Evolutionary conservation across 805 yeast genomes (phyloP), one percentile per base, ranked within the genome.

Genomic region (Spathaspora boniae): DNA sequence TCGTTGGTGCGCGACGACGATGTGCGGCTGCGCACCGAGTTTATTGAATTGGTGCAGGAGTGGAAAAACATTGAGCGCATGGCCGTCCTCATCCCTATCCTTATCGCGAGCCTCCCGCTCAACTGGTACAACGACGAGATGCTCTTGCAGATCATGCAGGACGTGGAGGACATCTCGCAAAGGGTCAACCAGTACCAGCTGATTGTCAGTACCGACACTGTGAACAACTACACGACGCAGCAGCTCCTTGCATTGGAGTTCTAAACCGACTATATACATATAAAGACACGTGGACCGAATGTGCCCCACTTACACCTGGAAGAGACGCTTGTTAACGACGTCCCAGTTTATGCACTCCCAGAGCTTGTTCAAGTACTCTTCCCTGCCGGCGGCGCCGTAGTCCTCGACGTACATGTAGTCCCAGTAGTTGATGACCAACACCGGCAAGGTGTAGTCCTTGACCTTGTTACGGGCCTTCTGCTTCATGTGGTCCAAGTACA

Each of bases 291-390:
- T 26, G 16, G 16, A 26, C 16, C 17, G 15, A 26, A 9, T 15
- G 28, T n/a, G 5, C 3, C n/a, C 22, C 27, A 26, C 33, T 40
- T 49, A 62, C 23, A 60, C 48, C 48, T 59, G 68, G 58, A 66
- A 66, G 39, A 71, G 51, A 53, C 81, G 68, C 45, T 59, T 58
- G 50, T 76, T 78, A 20, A 83, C 72, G 26, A 81, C 80, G 33
- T 77, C 72, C 98, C 98, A 93, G 62, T 91, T 81, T 41, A 89
- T 73, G 45, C 86, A 71, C 34, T 79, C 74, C 79, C 95, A 80
- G 52, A 81, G 80, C 43, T 80, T 81, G 42, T 75, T 75, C 46
- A 93, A 71, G 60, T 84, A 93, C 35, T 73, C 68, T 29, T 74
- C 67, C 63, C 82, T 83, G 16, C 93, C 94, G 34, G 59, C 66